phyloP scores from a whole-genome alignment of 2,329 filamentous ascomycete genomes.

The Colletotrichum sp. region DNA sequence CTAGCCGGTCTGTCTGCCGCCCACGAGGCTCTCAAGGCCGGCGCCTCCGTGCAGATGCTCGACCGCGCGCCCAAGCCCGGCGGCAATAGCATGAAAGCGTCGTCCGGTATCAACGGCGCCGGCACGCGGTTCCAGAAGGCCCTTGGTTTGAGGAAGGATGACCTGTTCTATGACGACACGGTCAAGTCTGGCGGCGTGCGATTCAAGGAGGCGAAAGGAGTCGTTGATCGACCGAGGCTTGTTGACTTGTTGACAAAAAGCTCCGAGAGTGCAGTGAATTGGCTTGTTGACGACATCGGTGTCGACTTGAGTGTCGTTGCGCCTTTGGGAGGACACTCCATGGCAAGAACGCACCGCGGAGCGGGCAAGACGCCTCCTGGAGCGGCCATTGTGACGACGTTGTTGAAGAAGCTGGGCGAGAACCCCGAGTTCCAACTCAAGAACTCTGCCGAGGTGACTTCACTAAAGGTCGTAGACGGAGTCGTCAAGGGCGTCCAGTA shows the following conservation, averaged over 20 bases:
- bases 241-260: slow-evolving; percentile 51
- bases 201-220: slow-evolving; percentile 31
- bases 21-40: slow-evolving; percentile 57
- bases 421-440: slow-evolving; percentile 56
- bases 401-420: slow-evolving; percentile 56
- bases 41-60: slow-evolving; percentile 60
- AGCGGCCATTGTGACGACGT: slow-evolving; percentile 59
- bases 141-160: slow-evolving; percentile 36
- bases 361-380: slow-evolving; percentile 61
- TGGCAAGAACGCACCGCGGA: slow-evolving; percentile 63
- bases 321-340: slow-evolving; percentile 63
- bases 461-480: slow-evolving; percentile 41
- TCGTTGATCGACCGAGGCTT: slow-evolving; percentile 45
- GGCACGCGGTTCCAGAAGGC: slow-evolving; percentile 60
- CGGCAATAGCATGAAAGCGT: slow-evolving; percentile 71
- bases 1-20: slow-evolving; percentile 68
- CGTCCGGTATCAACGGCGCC: slow-evolving; percentile 69
- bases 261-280: slow-evolving; percentile 57
- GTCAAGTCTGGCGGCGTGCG: slow-evolving; percentile 58
- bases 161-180: slow-evolving; percentile 60
- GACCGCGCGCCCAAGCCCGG: slow-evolving; percentile 66
- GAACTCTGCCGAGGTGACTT: slow-evolving; percentile 58
- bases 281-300: slow-evolving; percentile 61
- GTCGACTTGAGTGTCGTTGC: slow-evolving; percentile 65
- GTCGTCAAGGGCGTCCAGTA: slow-evolving; percentile 60